phyloP scores from a whole-genome alignment of 2,329 filamentous ascomycete species.

The Ascochyta fabae region DNA sequence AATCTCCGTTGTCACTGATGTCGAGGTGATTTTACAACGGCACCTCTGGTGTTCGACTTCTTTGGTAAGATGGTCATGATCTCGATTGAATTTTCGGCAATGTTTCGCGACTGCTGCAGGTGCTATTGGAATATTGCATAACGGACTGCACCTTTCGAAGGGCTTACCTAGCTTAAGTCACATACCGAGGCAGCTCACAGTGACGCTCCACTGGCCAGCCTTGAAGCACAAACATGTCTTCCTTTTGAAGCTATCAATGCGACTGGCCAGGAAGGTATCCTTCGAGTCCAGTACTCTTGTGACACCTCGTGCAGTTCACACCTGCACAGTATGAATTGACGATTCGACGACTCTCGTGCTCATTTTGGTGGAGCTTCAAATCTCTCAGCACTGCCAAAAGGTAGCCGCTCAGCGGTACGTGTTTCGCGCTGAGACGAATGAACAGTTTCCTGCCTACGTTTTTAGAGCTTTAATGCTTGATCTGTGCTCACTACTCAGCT shows the following conservation, averaged over 20 bases:
- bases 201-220: background rate
- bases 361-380: background rate
- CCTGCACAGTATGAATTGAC: background rate
- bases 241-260: conserved; percentile 4
- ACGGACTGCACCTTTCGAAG: background rate
- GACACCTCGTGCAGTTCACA: background rate
- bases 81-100: background rate
- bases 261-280: background rate
- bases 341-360: background rate
- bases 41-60: background rate
- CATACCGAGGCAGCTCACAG: background rate
- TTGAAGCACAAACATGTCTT: background rate
- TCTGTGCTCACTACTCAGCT: too few relatives aligned
- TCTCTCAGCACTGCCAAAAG: too few relatives aligned
- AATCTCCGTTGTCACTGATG: background rate
- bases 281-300: background rate
- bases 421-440: too few relatives aligned
- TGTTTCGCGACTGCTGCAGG: background rate
- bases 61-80: background rate
- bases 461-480: too few relatives aligned
- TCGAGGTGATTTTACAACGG: too few relatives aligned
- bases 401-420: too few relatives aligned
- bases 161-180: background rate
- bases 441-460: too few relatives aligned
- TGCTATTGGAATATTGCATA: background rate